Evolutionary conservation across 2,329 filamentous ascomycete species (phyloP), one percentile per base, ranked within the genome.

Genomic region (Tricladium varicosporioides): DNA sequence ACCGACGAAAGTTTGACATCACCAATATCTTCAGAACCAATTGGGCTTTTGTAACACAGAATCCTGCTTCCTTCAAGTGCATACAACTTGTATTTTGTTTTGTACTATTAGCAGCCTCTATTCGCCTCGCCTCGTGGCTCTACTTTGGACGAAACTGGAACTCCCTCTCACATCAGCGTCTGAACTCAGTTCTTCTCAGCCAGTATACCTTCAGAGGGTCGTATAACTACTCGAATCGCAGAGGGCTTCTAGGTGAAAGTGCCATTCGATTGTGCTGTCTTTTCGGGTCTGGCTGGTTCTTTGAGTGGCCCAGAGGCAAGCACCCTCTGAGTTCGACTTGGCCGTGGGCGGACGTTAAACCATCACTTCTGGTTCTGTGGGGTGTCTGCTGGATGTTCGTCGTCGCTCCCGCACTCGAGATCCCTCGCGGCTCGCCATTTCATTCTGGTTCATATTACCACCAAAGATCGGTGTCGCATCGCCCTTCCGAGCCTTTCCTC

Each of bases 311-410:
- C 22, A 48, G 59, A 56, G 61, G 60, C 8, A 57, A 58, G 49
- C 64, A 55, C 27, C 64, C 61, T 32, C 47, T 66, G 27, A 63
- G 64, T 48, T 67, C 65, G 16, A 65, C 62, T 48, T 68, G 64
- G 64, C 64, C 60, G 19, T 67, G 64, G 61, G 56, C 58, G 51
- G 62, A 63, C 18, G 59, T 65, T 3, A 66, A 62, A 51, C 61
- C 63, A 22, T 63, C 63, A n/a, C 49, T 67, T 32, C 44, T 66
- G 42, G 60, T 65, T 16, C 50, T 67, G 22, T 67, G 63, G 63
- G 65, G 63, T 16, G 61, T 65, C 10, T 67, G 63, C 44, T 65
- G 64, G 65, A 66, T 63, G 63, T 65, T 65, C 48, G 59, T 58
- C 53, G 62, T 65, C 48, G 52, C 57, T 43, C 33, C 54, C 53